Evolutionary conservation across 2,329 filamentous ascomycete genomes (phyloP).

Genomic region (Talaromyces islandicus): DNA sequence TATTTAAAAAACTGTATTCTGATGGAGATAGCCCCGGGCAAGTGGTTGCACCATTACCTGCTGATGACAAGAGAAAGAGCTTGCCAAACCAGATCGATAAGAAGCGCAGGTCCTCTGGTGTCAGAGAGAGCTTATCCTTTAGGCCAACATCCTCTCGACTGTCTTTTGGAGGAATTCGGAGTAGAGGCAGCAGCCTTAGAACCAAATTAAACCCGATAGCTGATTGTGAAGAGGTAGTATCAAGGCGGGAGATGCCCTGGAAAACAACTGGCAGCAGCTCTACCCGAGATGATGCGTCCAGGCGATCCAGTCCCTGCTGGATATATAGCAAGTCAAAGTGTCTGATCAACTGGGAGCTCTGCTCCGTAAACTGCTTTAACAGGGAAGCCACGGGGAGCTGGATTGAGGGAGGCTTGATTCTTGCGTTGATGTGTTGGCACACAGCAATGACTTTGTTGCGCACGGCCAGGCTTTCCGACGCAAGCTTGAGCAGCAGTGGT

Average conservation of each 20-base stretch:
- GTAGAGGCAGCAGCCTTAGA: slow-evolving; percentile 66
- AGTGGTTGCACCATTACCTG: slow-evolving; percentile 32
- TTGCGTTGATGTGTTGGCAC: slow-evolving; percentile 66
- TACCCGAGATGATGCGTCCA: slow-evolving; percentile 58
- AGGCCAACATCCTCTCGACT: slow-evolving; percentile 70
- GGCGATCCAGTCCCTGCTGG: slow-evolving; percentile 68
- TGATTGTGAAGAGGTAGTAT: slow-evolving; percentile 49
- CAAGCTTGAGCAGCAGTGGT: slow-evolving; percentile 78
- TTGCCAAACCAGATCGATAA: slow-evolving; percentile 71
- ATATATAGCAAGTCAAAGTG: slow-evolving; percentile 88
- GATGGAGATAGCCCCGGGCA: slow-evolving; percentile 59
- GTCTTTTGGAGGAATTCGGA: slow-evolving; percentile 63
- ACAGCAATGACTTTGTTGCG: slow-evolving; percentile 70
- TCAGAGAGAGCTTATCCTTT: slow-evolving; percentile 60
- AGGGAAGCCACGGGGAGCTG: slow-evolving; percentile 78
- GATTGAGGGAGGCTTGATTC: slow-evolving; percentile 57
- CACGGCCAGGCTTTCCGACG: slow-evolving; percentile 72
- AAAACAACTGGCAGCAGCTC: slow-evolving; percentile 67
- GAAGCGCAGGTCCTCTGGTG: slow-evolving; percentile 65
- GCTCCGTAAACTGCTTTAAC: slow-evolving; percentile 82
- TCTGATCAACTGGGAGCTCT: slow-evolving; percentile 66
- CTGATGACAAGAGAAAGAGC: slow-evolving; percentile 63
- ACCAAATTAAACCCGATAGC: slow-evolving; percentile 76
- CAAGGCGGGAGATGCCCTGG: slow-evolving; percentile 58
- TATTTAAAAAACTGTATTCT: slow-evolving; percentile 66